phyloP scores from a whole-genome alignment of 140 eudicot species.

The Bidens hawaiensis region DNA sequence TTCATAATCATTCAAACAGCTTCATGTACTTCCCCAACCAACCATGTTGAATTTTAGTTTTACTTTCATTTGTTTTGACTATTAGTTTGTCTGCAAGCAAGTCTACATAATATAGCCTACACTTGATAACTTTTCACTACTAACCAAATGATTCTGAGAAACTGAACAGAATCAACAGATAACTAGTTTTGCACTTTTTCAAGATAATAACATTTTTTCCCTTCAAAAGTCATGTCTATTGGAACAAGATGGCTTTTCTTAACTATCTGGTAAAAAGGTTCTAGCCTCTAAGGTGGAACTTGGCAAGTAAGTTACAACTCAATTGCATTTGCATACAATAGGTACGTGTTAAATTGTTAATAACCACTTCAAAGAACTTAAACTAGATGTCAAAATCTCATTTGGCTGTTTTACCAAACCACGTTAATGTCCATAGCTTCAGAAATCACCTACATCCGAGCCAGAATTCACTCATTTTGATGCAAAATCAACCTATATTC shows the following conservation, averaged over 20 bases:
- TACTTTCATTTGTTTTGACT: background rate
- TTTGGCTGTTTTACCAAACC: background rate
- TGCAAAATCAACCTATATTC: slow-evolving; percentile 7
- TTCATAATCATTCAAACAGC: background rate
- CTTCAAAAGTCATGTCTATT: background rate
- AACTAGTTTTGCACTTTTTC: background rate
- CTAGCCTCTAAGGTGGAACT: background rate
- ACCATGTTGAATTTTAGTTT: background rate
- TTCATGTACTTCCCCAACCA: background rate
- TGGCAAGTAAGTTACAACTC: background rate
- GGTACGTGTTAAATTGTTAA: background rate
- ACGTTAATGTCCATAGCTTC: background rate
- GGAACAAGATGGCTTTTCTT: background rate
- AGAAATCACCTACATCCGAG: background rate
- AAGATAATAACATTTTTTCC: background rate
- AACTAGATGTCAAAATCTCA: background rate
- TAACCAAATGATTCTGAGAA: background rate
- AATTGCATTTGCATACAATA: background rate
- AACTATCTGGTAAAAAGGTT: background rate
- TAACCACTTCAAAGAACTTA: background rate
- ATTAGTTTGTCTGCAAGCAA: background rate
- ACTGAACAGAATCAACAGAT: background rate
- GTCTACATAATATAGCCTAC: background rate
- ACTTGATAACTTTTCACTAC: background rate
- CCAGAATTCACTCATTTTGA: background rate